A percentile compares a stretch with the other conserved stretches of the same genome.
phyloP scores from a whole-genome alignment of 2,329 filamentous ascomycete genomes.

The Macroventuria anomochaeta region DNA sequence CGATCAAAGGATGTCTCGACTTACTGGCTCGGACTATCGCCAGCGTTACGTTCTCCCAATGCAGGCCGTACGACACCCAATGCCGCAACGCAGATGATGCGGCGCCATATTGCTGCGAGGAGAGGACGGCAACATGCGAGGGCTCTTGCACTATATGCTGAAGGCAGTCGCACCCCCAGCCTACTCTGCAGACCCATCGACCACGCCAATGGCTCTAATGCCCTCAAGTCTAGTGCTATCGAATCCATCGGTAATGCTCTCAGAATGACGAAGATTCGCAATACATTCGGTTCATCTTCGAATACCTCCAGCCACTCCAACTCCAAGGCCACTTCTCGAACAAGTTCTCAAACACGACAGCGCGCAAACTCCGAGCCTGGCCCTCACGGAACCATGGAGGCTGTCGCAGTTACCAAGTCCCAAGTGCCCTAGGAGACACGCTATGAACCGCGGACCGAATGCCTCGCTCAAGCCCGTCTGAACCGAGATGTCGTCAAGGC shows the following conservation, averaged over 20 bases:
- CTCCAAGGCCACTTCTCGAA: background rate
- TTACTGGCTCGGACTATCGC: background rate
- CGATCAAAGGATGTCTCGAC: background rate
- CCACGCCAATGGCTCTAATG: too few species aligned
- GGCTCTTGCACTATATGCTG: too few species aligned
- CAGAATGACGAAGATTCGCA: slow-evolving; percentile 3
- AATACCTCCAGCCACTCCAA: background rate
- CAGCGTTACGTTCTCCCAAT: background rate
- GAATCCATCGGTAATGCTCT: background rate
- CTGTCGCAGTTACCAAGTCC: background rate
- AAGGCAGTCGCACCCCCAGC: background rate
- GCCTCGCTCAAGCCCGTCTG: background rate
- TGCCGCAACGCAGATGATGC: background rate
- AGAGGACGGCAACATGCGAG: background rate
- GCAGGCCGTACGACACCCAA: background rate
- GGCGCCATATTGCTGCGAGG: background rate
- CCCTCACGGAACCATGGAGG: background rate
- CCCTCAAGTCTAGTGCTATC: background rate
- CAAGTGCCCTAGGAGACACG: slow-evolving; percentile 3
- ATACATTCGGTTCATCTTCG: background rate
- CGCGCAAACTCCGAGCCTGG: background rate
- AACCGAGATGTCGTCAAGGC: slow-evolving; percentile 3
- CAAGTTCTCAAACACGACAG: background rate
- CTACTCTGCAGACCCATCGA: background rate
- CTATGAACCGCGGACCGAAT: slow-evolving; percentile 1